These are phyloP conservation scores for Taphrina confusa DNA, from an alignment of 1,139 yeast genomes.

Conservation along the genomic window DNA sequence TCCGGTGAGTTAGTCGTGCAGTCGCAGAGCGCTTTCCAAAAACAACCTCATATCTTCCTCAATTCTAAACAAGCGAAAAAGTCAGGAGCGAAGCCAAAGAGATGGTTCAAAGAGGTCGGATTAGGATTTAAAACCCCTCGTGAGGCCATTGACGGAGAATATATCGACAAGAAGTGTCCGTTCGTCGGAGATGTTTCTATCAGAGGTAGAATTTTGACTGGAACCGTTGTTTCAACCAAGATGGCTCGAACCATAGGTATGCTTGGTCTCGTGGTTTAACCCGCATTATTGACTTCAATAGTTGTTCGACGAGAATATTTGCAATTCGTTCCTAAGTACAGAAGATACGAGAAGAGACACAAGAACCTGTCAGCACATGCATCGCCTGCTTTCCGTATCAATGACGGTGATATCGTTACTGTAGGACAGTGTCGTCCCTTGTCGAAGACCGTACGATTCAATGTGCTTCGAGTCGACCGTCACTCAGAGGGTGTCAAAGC, in stretches of 20 bases:
- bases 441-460: conserved; percentile 99
- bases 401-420: conserved; percentile 98
- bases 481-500: conserved; percentile 63
- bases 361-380: conserved; percentile 99
- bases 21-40: conserved; percentile 99
- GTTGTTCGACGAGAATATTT: conserved; percentile 99
- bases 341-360: conserved; percentile 99
- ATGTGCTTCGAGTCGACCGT: conserved; percentile 88
- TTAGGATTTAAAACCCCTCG: conserved; percentile 99
- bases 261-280: background rate
- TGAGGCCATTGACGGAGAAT: conserved; percentile 96
- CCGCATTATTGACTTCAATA: background rate
- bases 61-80: conserved; percentile 99
- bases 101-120: conserved; percentile 99
- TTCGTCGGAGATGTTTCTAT: conserved; percentile 94
- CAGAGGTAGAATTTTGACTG: conserved; percentile 98
- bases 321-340: conserved; percentile 99
- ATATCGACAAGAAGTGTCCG: conserved; percentile 99
- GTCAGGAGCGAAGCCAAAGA: conserved; percentile 73
- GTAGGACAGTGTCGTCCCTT: conserved; percentile 99
- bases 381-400: conserved; percentile 99
- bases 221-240: conserved; percentile 98
- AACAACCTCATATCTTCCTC: conserved; percentile 90
- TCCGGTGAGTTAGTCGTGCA: conserved; percentile 99
- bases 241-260: conserved; percentile 95